Base-by-base conservation (phyloP, 2,329 filamentous ascomycete genomes). In the Dichotomopilus funicola region DNA sequence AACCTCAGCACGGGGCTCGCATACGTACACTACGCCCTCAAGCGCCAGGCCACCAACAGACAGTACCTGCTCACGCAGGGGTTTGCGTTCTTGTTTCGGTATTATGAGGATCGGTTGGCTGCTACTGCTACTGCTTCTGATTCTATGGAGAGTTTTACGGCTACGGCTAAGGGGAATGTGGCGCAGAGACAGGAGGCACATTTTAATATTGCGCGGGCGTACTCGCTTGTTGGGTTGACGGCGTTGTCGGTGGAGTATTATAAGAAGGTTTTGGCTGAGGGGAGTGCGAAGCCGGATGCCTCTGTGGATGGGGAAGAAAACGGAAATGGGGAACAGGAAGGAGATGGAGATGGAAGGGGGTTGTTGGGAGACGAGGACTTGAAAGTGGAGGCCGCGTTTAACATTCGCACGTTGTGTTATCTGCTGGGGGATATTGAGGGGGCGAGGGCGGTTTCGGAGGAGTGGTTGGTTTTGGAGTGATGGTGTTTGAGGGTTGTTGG, bases 11-110 rank as follows among this genome's bases (percentile, higher is more conserved):
- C 96, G 31, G 91, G 86, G 0, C 79, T 94, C 10, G 86, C 86
- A 35, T 97, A 96, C 69, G 81, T 96, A 41, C 89, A 96, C 68
- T 88, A 94, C 68, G 86, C 88, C 0, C 80, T 96, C 66, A 96
- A 97, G 70, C 82, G 92, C 2, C 89, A 95, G 69, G 85, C 87
- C 0, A 89, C 92, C 48, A 97, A 97, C 67, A 78, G 94, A 1
- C 92, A 97, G 67, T 92, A 89, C 66, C 82, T 91, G 42, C 83
- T 96, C 43, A 78, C 89, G 61, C 91, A 97, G 68, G 94, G 91
- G 0, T 79, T 96, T 50, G 77, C 85, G 0, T 96, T 96, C 65
- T 72, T 97, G 55, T 82, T 86, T 55, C 76, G 82, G 38, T 95
- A 95, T 71, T 86, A 88, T 62, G 76, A 82, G 2, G 67, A 82